Evolutionary conservation across 1,139 yeast genomes (phyloP), one percentile per base, ranked within the genome.

Genomic region (Debaryomyces fabryi): DNA sequence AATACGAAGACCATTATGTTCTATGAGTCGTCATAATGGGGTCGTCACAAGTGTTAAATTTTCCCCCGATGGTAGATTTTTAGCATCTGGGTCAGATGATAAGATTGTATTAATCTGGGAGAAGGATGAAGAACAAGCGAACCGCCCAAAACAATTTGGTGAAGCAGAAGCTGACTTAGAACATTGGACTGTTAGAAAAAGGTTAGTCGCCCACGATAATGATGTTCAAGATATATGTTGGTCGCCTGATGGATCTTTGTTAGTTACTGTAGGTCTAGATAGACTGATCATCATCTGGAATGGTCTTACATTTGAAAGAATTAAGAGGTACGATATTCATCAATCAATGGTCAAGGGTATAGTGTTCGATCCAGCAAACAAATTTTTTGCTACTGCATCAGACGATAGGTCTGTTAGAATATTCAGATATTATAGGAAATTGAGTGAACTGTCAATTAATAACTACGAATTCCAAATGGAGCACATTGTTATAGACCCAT

Each of bases 211-310:
- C 0, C 99, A 93, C 67, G 98, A 93, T 54, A 93, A 92, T 62
- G 99, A 93, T 69, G 89, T 93, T 44, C 99, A 93, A 63, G 99
- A 93, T 65, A 85, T 93, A 54, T 96, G 97, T 38, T 93, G 99
- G 99, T 88, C 97, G 1, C 98, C 98, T 0, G 98, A 93, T 63
- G 88, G 96, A 2, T 81, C 90, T 30, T 79, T 93, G 27, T 71
- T 93, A 47, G 97, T 93, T 20, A 87, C 97, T 0, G 99, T 92
- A 9, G 99, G 99, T 0, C 75, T 93, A 49, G 99, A 93, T 67
- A 76, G 97, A 59, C 86, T 92, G 47, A 88, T 93, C 46, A 87
- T 93, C 42, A 85, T 95, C 10, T 95, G 99, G 98, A 89, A 86
- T 60, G 99, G 97, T 2, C 69, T 82, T 2, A 93, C 97, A 0